Conservation (phyloP, 2,329 filamentous ascomycete species). For the Thielaviopsis punctulata region DNA sequence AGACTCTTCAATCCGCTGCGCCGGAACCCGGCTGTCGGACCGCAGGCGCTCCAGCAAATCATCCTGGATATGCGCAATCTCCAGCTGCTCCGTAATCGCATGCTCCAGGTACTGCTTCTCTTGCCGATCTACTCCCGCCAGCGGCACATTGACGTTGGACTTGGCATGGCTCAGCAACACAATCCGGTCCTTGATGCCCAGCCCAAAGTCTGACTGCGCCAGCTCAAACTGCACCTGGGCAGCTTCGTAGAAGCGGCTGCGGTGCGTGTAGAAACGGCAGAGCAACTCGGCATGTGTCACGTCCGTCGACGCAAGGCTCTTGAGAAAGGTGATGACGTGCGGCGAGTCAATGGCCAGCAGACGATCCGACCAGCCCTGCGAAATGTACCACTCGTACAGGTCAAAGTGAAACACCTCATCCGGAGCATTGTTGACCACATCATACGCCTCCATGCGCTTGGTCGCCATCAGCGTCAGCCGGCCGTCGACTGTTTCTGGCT, state of each 20-base stretch:
- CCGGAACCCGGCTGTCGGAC: conserved; percentile 51
- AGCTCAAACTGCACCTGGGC: conserved; percentile 73
- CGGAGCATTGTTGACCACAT: conserved; percentile 69
- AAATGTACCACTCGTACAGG: conserved; percentile 95
- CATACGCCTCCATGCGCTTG: conserved; percentile 74
- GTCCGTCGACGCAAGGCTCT: conserved; percentile 55
- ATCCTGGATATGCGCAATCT: conserved; percentile 88
- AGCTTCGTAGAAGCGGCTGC: conserved; percentile 68
- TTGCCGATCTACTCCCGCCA: conserved; percentile 58
- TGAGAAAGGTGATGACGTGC: conserved; percentile 73
- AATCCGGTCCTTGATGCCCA: conserved; percentile 73
- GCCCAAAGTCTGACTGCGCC: conserved; percentile 62
- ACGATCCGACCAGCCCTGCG: conserved; percentile 67
- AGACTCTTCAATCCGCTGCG: conserved; percentile 46
- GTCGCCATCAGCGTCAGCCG: conserved; percentile 58
- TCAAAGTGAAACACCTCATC: conserved; percentile 93
- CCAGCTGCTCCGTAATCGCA: conserved; percentile 69
- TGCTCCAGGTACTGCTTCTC: conserved; percentile 73
- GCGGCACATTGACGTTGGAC: conserved; percentile 76
- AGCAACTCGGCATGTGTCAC: conserved; percentile 73
- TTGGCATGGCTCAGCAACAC: conserved; percentile 80
- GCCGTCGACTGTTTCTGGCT: conserved; percentile 63
- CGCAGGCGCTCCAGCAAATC: conserved; percentile 68
- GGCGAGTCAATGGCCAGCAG: conserved; percentile 71
- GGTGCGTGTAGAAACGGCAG: conserved; percentile 81